Evolutionary conservation across 225 moss, liverwort and hornwort species (phyloP).

Genomic region (Polytrichum formosum): DNA sequence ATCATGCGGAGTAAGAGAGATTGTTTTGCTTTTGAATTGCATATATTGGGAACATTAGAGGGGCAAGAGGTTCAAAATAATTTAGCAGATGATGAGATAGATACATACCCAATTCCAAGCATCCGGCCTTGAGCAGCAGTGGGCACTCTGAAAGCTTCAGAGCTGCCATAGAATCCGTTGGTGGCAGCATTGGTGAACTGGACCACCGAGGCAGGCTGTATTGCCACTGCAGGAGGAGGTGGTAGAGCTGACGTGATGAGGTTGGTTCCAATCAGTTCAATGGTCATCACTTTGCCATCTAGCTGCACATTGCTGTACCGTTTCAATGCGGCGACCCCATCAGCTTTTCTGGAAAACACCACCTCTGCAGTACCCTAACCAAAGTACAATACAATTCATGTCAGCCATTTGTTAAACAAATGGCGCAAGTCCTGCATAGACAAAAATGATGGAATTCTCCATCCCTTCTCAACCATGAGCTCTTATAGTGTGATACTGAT

Average conservation of each 20-base stretch:
- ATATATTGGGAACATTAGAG: no score
- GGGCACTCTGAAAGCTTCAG: conserved; percentile 43
- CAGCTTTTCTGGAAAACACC: conserved; percentile 78
- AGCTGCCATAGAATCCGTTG: conserved; percentile 33
- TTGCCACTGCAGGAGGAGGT: conserved; percentile 18
- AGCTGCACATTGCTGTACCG: conserved; percentile 84
- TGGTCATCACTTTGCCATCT: conserved; percentile 91
- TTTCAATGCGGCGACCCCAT: conserved; percentile 83
- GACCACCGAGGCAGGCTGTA: conserved; percentile 32
- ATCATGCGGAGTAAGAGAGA: no score
- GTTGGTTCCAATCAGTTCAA: conserved; percentile 80
- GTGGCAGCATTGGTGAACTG: conserved; percentile 41
- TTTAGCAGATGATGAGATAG: no score
- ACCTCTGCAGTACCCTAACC: conserved; percentile 90
- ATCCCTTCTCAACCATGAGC: no score
- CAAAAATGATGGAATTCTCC: no score
- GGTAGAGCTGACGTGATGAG: conserved; percentile 41
- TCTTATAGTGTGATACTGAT: no score
- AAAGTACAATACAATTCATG: background rate
- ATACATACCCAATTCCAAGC: conserved; percentile 32
- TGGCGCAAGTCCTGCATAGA: no score
- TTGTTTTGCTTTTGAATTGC: no score
- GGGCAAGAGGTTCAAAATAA: no score
- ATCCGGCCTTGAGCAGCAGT: conserved; percentile 12
- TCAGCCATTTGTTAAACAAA: no score